phyloP scores from a whole-genome alignment of 306 rosid genomes.

The Parietaria judaica region DNA sequence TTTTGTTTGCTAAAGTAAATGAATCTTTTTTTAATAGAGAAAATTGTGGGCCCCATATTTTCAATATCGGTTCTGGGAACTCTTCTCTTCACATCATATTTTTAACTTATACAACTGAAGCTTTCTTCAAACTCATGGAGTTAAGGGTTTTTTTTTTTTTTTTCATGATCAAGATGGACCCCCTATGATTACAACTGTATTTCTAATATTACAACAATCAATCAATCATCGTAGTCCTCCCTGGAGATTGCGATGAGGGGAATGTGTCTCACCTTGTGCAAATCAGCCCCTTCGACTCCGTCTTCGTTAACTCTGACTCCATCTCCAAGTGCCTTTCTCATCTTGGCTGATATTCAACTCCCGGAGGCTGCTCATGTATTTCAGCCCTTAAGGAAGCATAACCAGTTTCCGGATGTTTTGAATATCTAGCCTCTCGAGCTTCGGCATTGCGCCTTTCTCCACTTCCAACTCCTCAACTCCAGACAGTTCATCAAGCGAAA shows the following conservation, averaged over 20 bases:
- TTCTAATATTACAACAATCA: too few species aligned
- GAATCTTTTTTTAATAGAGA: too few species aligned
- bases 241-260: conserved; percentile 18
- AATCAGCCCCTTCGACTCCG: conserved; percentile 32
- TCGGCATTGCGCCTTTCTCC: conserved; percentile 30
- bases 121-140: too few species aligned
- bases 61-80: too few species aligned
- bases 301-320: conserved; percentile 24
- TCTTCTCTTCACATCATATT: too few species aligned
- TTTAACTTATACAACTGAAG: too few species aligned
- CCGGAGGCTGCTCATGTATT: conserved; percentile 18
- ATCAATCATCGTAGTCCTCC: too few species aligned
- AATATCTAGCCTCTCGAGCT: conserved; percentile 25
- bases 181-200: too few species aligned
- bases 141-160: too few species aligned
- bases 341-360: conserved; percentile 32
- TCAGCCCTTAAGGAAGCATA: conserved; percentile 38
- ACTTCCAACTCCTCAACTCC: conserved; percentile 38
- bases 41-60: too few species aligned
- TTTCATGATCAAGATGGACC: too few species aligned
- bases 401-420: conserved; percentile 18
- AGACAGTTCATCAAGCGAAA: conserved; percentile 18
- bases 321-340: conserved; percentile 28
- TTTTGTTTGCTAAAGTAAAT: too few species aligned
- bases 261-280: conserved; percentile 37